Base-by-base conservation (phyloP, 805 yeast species). In the Nakazawaea anatomiae region DNA sequence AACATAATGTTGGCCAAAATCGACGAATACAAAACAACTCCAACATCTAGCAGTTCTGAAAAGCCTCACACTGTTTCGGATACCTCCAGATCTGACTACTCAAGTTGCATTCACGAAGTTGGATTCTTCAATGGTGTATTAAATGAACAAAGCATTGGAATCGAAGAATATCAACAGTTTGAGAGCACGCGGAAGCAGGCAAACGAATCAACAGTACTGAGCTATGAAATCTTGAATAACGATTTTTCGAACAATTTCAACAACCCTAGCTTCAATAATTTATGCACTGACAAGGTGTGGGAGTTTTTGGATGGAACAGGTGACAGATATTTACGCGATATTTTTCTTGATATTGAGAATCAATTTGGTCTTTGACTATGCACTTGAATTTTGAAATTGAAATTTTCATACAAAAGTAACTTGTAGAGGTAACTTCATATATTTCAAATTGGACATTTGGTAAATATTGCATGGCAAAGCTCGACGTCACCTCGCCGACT, bases 301-400 rank as follows among this genome's bases (percentile, higher is more conserved):
- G 67, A 64, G 47, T 65, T 65, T 46, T 50, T 66, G 38, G 62
- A 64, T 36, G 54, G 55, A 35, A 63, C 67, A 0, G 68, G 68
- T 12, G 69, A 65, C 42, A 55, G 52, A 31, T 63, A 59, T 48
- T 47, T 65, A 14, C 55, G 65, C 32, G 65, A 61, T 43, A 57
- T 65, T 14, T 64, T 61, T 44, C 55, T 54, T 46, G 68, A 66
- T 47, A 58, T 66, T 61, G 69, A 64, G 47, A 57, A 55, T 27
- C 47, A 45, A 38, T 45, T 42, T 12, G 36, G 45, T 11, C 30
- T 41, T 25, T 28, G 30, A 25, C 39, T 11, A n/a, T 35, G 11
- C n/a, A 11, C n/a, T 35, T 2, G 3, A 11, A 35, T 35, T 11
- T 11, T 35, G 39, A 11, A 11, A 2, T 35, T 35, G 39, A 18